Percentiles rank a stretch among this genome's conserved stretches.
Evolutionary conservation across 1,284 basidiomycete genomes (phyloP).

Genomic region (Ceratobasidium sp.): DNA sequence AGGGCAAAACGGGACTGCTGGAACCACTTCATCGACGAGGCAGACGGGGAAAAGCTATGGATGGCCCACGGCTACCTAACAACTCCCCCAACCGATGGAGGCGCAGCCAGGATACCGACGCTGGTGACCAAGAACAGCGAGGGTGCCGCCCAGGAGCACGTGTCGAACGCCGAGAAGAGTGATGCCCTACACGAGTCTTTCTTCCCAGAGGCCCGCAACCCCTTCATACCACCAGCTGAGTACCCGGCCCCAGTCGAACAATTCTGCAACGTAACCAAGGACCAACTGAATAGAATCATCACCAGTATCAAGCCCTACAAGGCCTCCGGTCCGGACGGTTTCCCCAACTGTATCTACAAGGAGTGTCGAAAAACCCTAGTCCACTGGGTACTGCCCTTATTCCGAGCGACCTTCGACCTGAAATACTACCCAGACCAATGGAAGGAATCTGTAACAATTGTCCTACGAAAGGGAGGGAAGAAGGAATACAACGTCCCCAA

Average conservation of each 20-base stretch:
- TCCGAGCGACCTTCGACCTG: conserved; percentile 31
- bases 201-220: conserved; percentile 45
- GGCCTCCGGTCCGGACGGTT: conserved; percentile 57
- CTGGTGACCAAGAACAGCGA: background rate
- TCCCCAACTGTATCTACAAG: conserved; percentile 58
- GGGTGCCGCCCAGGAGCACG: background rate
- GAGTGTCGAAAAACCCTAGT: conserved; percentile 53
- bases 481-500: conserved; percentile 46
- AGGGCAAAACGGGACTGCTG: conserved; percentile 41
- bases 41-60: conserved; percentile 43
- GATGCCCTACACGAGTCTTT: conserved; percentile 35
- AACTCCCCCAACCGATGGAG: background rate
- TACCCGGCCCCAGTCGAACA: background rate
- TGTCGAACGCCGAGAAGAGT: conserved; percentile 42
- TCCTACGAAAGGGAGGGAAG: conserved; percentile 46
- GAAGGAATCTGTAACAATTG: conserved; percentile 34
- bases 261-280: conserved; percentile 19
- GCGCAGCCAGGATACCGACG: conserved; percentile 32
- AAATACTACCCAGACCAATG: conserved; percentile 28
- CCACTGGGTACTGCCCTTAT: conserved; percentile 51
- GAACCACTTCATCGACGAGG: conserved; percentile 44
- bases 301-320: conserved; percentile 53
- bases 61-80: conserved; percentile 34
- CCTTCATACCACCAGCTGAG: background rate
- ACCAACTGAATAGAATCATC: conserved; percentile 28